Evolutionary conservation across 176 grass and related monocot genomes (phyloP), one percentile per base, ranked within the genome.

Genomic region (Triticum dicoccoides): DNA sequence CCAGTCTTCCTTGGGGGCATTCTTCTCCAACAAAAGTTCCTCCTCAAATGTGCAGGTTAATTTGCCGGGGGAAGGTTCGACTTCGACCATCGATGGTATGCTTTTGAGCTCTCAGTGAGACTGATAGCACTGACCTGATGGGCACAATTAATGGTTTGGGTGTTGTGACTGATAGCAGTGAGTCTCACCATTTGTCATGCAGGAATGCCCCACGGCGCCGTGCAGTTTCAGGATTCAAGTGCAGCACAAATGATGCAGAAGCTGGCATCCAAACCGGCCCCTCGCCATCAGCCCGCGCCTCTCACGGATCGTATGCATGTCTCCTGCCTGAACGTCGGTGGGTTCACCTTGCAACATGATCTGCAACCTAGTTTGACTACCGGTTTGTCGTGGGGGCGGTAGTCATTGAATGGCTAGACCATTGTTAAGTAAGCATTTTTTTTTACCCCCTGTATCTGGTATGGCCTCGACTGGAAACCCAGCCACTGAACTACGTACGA

Each of bases 251-350:
- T 54, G 20, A 63, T 61, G 49, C 92, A 92, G 49, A 92, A 88
- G 80, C 61, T 80, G 49, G 63, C 88, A 6, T 45, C 70, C 42
- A 87, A 82, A 73, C 44, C 79, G 21, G 61, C 20, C 27, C 32
- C 89, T 81, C 61, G 18, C 70, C 83, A 81, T 47, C 80, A 61
- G 63, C 74, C 86, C 41, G 12, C 64, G 23, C 80, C 81, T 76
- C 63, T 71, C 27, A 83, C 51, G 45, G 95, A 90, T 65, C 87
- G 73, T 59, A 82, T 80, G 13, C 64, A 65, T 9, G 82, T 94
- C 78, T 82, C 86, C 83, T 97, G 95, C 78, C 52, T 92, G 56
- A 89, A 89, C 67, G 86, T 86, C 80, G 92, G 95, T 97, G 84
- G n/a, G 87, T 97, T 74, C 52, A 83, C 76, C 77, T 87, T 86